These are phyloP conservation scores for Ceratobasidium papillatum DNA, from an alignment of 1,284 basidiomycete species.

Conservation along the genomic window DNA sequence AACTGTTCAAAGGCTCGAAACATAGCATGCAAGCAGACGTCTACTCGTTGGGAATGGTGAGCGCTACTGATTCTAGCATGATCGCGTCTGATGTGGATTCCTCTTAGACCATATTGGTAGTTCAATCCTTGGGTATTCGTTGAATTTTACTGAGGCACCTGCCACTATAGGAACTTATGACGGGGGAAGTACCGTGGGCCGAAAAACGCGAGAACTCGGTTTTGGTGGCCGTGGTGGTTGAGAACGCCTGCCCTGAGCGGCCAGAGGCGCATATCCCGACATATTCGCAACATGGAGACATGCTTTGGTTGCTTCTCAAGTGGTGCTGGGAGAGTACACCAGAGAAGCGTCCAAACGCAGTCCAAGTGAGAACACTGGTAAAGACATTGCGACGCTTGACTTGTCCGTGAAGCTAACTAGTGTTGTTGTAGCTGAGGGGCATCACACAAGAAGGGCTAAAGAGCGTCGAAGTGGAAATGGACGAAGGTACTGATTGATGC, in stretches of 20 bases:
- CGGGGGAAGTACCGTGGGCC: neutral
- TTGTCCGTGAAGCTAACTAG: no score
- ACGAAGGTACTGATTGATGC: no score
- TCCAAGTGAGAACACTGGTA: neutral
- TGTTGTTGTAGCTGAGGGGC: no score
- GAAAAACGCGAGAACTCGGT: neutral
- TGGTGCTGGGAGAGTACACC: neutral
- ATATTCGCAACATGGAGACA: neutral
- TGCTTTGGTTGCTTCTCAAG: neutral
- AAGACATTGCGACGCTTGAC: no score
- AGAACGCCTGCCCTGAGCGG: neutral
- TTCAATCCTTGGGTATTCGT: neutral
- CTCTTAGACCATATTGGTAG: no score
- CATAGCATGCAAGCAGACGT: neutral
- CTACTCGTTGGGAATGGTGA: conserved; percentile 5
- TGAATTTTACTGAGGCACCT: no score
- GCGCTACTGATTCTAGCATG: neutral
- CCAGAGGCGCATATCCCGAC: neutral
- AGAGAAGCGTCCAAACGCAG: no score
- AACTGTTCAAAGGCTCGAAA: neutral
- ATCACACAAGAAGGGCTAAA: no score
- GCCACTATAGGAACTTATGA: neutral
- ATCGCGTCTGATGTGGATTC: no score
- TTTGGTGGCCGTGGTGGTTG: neutral
- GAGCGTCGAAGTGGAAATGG: no score